Evolutionary conservation across 805 yeast species (phyloP).

Genomic region (Barnettozyma populi): DNA sequence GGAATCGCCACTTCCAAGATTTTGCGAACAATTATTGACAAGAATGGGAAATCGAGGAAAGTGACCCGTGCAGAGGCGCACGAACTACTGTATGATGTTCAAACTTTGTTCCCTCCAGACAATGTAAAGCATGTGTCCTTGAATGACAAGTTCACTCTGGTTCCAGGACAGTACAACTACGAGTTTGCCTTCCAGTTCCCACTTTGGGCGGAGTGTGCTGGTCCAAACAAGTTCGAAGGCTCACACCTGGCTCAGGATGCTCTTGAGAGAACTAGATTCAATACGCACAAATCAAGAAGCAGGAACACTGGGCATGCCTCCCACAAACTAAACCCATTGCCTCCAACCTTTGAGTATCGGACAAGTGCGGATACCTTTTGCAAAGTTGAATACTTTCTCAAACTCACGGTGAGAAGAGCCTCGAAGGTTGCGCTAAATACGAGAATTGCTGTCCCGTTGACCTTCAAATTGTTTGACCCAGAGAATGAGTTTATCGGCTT

Average conservation of each 20-base stretch:
- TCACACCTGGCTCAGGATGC: conserved; percentile 15
- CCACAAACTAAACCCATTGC: conserved; percentile 6
- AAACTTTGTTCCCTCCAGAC: conserved; percentile 47
- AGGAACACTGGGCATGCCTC: background rate
- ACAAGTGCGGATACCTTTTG: background rate
- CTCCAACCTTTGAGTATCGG: conserved; percentile 4
- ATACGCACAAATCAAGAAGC: conserved; percentile 3
- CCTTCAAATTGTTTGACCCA: conserved; percentile 28
- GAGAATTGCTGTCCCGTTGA: conserved; percentile 43
- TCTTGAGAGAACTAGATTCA: conserved; percentile 13
- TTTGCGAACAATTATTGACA: conserved; percentile 17
- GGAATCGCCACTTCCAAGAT: conserved; percentile 40
- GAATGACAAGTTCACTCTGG: conserved; percentile 27
- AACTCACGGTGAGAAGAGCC: conserved; percentile 53
- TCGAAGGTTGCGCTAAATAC: conserved; percentile 43
- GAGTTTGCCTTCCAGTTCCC: conserved; percentile 32
- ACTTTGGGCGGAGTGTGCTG: conserved; percentile 29
- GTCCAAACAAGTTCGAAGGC: conserved; percentile 4
- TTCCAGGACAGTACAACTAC: conserved; percentile 45
- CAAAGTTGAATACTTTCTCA: conserved; percentile 40
- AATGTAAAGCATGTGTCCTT: conserved; percentile 39
- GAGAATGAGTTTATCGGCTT: background rate
- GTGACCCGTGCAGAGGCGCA: conserved; percentile 25
- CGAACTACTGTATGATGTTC: conserved; percentile 43
- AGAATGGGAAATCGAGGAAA: conserved; percentile 6